Conservation (phyloP, 768 basidiomycete genomes). For the Kwoniella shandongensis region DNA sequence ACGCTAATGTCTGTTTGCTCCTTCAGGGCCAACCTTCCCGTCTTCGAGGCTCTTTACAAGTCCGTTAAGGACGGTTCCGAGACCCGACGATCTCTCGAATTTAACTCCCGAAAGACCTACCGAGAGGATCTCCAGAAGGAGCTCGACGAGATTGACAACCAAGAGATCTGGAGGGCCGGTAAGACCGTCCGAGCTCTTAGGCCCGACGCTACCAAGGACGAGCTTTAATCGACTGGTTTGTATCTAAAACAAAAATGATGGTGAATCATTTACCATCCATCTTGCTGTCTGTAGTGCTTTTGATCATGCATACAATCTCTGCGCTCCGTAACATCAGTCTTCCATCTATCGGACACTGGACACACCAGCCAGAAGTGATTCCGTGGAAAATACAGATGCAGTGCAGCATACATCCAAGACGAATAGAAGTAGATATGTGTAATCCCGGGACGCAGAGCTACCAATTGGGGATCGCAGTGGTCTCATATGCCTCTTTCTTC, state of each 20-base stretch:
- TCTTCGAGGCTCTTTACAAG: conserved; percentile 93
- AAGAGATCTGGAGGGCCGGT: conserved; percentile 98
- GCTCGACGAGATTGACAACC: conserved; percentile 89
- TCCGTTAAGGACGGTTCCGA: conserved; percentile 93
- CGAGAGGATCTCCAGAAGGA: conserved; percentile 89
- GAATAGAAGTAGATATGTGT: too few relatives aligned
- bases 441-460: too few relatives aligned
- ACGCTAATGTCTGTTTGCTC: not conserved
- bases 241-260: not conserved
- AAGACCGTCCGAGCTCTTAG: conserved; percentile 70
- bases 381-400: too few relatives aligned
- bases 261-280: too few relatives aligned
- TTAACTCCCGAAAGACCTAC: conserved; percentile 89
- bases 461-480: too few relatives aligned
- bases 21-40: conserved; percentile 77
- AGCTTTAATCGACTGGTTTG: conserved; percentile 29
- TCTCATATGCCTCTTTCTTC: not conserved
- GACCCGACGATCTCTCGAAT: conserved; percentile 94
- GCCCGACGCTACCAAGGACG: conserved; percentile 49
- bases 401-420: too few relatives aligned
- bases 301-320: too few relatives aligned
- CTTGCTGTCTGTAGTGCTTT: too few relatives aligned
- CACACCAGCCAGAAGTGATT: too few relatives aligned
- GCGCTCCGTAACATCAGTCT: too few relatives aligned
- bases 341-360: too few relatives aligned